These are phyloP conservation scores for Ascochyta lentis DNA, from an alignment of 2,329 filamentous ascomycete species.

Conservation along the genomic window DNA sequence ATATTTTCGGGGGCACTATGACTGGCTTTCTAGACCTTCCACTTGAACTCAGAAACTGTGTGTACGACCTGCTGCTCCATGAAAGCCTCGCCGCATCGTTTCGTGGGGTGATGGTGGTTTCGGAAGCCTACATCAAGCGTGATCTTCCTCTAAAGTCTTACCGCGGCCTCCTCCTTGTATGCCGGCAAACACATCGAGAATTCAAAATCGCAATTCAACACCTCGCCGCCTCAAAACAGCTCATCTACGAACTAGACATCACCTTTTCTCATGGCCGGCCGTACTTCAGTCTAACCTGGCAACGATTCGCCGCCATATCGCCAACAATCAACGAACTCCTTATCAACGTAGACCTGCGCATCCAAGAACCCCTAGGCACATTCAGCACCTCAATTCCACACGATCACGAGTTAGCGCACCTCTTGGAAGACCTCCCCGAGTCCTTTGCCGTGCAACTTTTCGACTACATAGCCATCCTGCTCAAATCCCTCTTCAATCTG, in stretches of 20 bases:
- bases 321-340: conserved; percentile 36
- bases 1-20: conserved; percentile 23
- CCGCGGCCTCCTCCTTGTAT: conserved; percentile 34
- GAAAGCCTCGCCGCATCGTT: conserved; percentile 31
- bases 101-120: conserved; percentile 41
- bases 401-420: conserved; percentile 32
- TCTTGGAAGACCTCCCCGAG: conserved; percentile 34
- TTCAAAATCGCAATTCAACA: conserved; percentile 40
- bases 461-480: conserved; percentile 41
- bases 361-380: conserved; percentile 35
- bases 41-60: conserved; percentile 37
- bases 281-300: conserved; percentile 41
- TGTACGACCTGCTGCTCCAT: conserved; percentile 36
- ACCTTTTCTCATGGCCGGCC: conserved; percentile 44
- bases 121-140: conserved; percentile 35
- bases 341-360: conserved; percentile 40
- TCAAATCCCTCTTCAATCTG: conserved; percentile 37
- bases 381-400: conserved; percentile 29
- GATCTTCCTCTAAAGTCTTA: conserved; percentile 38
- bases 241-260: conserved; percentile 37
- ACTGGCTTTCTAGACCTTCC: conserved; percentile 40
- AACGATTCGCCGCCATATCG: conserved; percentile 36
- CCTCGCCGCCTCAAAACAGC: conserved; percentile 30
- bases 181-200: conserved; percentile 33
- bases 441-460: conserved; percentile 41